Conservation (phyloP, 2,329 filamentous ascomycete genomes). For the Trichoderma afroharzianum region DNA sequence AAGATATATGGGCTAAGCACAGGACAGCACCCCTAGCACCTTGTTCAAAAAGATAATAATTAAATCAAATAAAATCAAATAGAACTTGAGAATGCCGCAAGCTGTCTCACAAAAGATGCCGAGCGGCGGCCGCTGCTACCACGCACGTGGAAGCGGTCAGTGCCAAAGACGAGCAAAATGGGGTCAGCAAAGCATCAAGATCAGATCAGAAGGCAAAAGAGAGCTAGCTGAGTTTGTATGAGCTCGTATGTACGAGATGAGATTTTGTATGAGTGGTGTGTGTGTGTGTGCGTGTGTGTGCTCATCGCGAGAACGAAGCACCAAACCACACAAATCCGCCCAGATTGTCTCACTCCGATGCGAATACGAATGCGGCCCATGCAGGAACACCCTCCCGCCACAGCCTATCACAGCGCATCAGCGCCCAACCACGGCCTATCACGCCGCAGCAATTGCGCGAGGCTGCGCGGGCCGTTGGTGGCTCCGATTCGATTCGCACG, state of each 20-base stretch:
- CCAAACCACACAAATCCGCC: not conserved
- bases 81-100: not conserved
- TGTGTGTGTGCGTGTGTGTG: not conserved
- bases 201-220: not conserved
- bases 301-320: not conserved
- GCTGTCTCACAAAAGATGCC: not conserved
- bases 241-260: not conserved
- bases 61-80: too few species aligned
- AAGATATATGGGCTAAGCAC: not conserved
- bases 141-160: slow-evolving; percentile 6
- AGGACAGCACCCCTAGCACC: not conserved
- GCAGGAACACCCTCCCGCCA: not conserved
- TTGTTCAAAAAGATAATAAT: not conserved
- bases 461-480: slow-evolving; percentile 5
- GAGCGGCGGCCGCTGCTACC: not conserved
- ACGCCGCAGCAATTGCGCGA: not conserved
- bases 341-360: not conserved
- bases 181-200: not conserved
- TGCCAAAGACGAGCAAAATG: not conserved
- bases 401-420: not conserved
- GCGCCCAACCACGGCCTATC: not conserved
- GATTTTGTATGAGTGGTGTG: not conserved
- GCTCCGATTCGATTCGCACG: not conserved
- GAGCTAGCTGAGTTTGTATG: not conserved
- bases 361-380: slow-evolving; percentile 18